Base-by-base conservation (phyloP, 139 green algal genomes). In the Chlamydomonas sp. region DNA sequence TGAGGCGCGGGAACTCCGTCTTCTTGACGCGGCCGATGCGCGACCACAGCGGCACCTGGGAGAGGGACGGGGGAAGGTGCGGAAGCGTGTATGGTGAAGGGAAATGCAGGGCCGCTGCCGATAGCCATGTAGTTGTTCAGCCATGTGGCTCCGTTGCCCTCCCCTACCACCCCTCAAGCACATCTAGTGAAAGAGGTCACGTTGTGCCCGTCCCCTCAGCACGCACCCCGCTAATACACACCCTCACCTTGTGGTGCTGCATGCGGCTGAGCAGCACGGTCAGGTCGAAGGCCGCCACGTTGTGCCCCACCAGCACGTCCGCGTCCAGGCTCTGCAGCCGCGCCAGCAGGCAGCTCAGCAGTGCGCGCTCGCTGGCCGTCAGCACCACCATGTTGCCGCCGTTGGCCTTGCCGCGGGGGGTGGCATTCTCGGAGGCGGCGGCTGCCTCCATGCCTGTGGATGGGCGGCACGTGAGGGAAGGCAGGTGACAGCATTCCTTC, bases 241-340 rank as follows among this genome's bases (percentile, higher is more conserved):
- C 64, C 58, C 84, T 66, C 67, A 96, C 96, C 95, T 98, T 98
- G 92, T 97, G 95, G 77, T 96, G 91, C 92, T 99, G 94, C 90
- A 99, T 92, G 73, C 98, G 95, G 69, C 97, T 92, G 77, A 99
- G 93, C 71, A 99, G 94, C 17, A 99, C 84, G 80, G 96, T 94
- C 69, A 99, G 92, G 88, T 99, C 97, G 69, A 97, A 98, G 14
- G 90, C 95, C 4, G 92, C 89, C 79, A 99, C 94, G 94, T 99
- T 99, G 95, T 99, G 98, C 8, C 98, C 98, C 61, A 99, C 96
- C 49, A 99, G 86, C 79, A 99, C 96, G 90, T 99, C 98, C 4
- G 96, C 91, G 86, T 99, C 98, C 16, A 99, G 82, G 1, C 71
- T 69, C 59, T 94, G 86, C 84, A 99, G 87, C 31, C 92, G 92